Base-by-base conservation (phyloP, 2,329 filamentous ascomycete genomes). In the Alternaria conjuncta region DNA sequence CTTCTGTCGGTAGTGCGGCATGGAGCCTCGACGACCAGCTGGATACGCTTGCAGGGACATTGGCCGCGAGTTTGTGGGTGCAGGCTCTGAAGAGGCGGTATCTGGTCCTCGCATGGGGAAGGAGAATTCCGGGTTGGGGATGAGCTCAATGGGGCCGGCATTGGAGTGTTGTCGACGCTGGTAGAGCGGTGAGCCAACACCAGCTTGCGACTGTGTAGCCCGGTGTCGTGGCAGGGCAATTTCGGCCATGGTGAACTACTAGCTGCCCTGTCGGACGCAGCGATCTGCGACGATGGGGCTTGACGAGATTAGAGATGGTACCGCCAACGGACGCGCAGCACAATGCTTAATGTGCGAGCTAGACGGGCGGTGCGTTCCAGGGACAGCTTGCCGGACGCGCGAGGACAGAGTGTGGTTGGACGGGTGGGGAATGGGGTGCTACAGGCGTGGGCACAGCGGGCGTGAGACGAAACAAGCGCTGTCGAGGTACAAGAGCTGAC, bases 91-190 rank as follows among this genome's bases (percentile, higher is more conserved):
- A 30, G 74, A 61, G 28, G 73, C 56, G 8, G 71, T 61, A 47
- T 76, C 73, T 41, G 74, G 75, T 7, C 72, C 75, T 65, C 77
- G 78, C 71, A 79, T 78, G 43, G 84, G 84, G 60, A 85, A 85
- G 18, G 80, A 81, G 73, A 85, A 85, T 65, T 83, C 80, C 55
- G 82, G 82, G 63, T 84, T 85, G 21, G 81, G 80, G 25, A 83
- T 70, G 67, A 85, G 80, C 65, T 85, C 83, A 47, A 82, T 71
- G 58, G 75, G 72, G 26, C 73, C 77, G 53, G 69, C 69, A 65
- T 74, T 75, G 55, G 78, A 73, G 49, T 73, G 64, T 55, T 71
- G 70, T 50, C 77, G 74, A 23, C 78, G 77, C 67, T 79, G 73
- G 69, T 79, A 79, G 60, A 80, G 78, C 67, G 76, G 76, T 72